Base-by-base conservation (phyloP, 2,329 filamentous ascomycete genomes). In the Pseudohalonectria lignicola region DNA sequence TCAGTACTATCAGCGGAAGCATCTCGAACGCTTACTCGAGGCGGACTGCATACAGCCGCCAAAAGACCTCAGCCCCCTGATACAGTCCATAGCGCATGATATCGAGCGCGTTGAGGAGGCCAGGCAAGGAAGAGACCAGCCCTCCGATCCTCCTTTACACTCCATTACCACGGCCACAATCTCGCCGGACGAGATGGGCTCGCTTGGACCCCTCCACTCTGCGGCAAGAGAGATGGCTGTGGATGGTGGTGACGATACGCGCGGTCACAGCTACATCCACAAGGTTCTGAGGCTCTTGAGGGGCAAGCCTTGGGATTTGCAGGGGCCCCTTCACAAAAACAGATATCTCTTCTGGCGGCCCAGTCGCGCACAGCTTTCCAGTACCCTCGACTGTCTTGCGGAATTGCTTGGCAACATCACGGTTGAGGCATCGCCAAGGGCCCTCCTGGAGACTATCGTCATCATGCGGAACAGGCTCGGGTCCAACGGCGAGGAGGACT, bases 1-100 rank as follows among this genome's bases (percentile, higher is more conserved):
- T 13, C 72, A 76, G 49, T 86, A 79, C 55, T 71, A 96, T 35
- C 86, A 95, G 31, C 46, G 46, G n/a, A 46, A 49, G 19, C 54
- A 58, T 40, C 41, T 50, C 10, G 41, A 40, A 3, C 42, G 38
- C 3, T 45, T 51, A 2, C 39, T 49, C 8, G 25, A 45, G 8
- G 31, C 41, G 13, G 37, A 43, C 23, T 8, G 23, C 12, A 7
- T 2, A 37, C 39, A 3, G 29, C 28, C 13, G 2, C 21, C 8
- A 26, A 7, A 12, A 12, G 23, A 26, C 8, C 13, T 34, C 5
- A 19, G 15, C 9, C 18, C 31, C n/a, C n/a, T n/a, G n/a, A n/a
- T n/a, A n/a, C n/a, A n/a, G n/a, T n/a, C n/a, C n/a, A n/a, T n/a
- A n/a, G n/a, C n/a, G n/a, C n/a, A n/a, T n/a, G n/a, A n/a, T n/a